phyloP scores from a whole-genome alignment of 352 stramenopile genomes.

The Phytophthora pseudosyringae region DNA sequence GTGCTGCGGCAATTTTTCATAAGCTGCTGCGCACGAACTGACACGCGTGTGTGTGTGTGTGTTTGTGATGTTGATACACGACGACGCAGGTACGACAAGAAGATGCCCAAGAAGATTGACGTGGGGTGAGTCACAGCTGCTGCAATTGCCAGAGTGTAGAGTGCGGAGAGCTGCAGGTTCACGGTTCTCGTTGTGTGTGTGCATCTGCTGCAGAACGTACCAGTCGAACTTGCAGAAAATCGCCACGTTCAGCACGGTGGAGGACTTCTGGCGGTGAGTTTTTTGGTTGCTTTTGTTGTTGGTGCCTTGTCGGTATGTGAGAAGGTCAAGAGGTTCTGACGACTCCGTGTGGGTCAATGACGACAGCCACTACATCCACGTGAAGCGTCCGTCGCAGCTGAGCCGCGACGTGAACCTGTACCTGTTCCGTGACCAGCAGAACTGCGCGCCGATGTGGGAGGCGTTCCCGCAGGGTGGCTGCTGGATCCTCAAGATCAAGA shows the following conservation, averaged over 20 bases:
- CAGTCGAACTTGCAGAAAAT: conserved; percentile 86
- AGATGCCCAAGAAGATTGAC: conserved; percentile 92
- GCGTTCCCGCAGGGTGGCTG: conserved; percentile 93
- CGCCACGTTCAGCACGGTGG: conserved; percentile 90
- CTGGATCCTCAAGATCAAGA: conserved; percentile 97
- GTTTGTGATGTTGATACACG: conserved; percentile 18
- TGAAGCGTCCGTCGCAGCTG: conserved; percentile 93
- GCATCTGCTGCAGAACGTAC: conserved; percentile 29
- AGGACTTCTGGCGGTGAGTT: conserved; percentile 92
- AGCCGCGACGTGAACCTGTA: conserved; percentile 94
- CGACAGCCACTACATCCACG: conserved; percentile 90
- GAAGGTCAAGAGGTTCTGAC: no score
- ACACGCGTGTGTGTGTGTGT: conserved; percentile 1
- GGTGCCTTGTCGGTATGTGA: not conserved
- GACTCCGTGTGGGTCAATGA: no score
- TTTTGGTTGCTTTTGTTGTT: not conserved
- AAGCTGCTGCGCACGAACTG: not conserved
- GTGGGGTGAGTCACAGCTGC: conserved; percentile 61
- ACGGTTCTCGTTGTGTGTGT: not conserved
- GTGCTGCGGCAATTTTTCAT: conserved; percentile 10
- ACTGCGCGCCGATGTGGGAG: conserved; percentile 92
- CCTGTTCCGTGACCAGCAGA: conserved; percentile 91
- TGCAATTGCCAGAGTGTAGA: not conserved
- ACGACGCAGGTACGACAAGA: conserved; percentile 92
- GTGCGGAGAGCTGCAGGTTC: not conserved